Base-by-base conservation (phyloP, 2,329 filamentous ascomycete species). In the Aureobasidium sp. region DNA sequence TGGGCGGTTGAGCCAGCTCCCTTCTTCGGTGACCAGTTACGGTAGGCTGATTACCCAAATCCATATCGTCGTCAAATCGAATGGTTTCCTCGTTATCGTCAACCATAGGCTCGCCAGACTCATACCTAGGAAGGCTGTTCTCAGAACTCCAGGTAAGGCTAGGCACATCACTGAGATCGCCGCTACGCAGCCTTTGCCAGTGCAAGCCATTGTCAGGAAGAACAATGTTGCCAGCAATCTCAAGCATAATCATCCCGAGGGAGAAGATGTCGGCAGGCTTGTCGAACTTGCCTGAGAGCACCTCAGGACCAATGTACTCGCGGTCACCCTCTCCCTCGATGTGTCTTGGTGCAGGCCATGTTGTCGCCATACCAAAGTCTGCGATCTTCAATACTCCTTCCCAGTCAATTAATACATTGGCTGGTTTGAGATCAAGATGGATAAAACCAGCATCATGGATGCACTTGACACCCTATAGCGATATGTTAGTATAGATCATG, bases 201-300 rank as follows among this genome's bases (percentile, higher is more conserved):
- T 88, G 90, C 17, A 87, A 83, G 50, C 94, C 94, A 67, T 97
- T 96, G 71, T 97, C 91, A 0, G 94, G 94, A 32, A 99, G 86
- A 65, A 91, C 87, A 56, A 96, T 91, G 70, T 99, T 99, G 66
- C 89, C 91, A 29, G 91, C 93, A 69, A 92, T 94, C 77, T 99
- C 94, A 55, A 97, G 85, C 73, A 96, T 89, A 74, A 97, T 96
- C 69, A 97, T 84, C 57, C 94, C 94, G 34, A 99, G 84, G 12
- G 94, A 90, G 74, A 97, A 99, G 56, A 99, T 84, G 74, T 99
- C 94, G 39, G 91, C 89, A 41, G 93, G 89, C 74, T 93, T 94
- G 76, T 96, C 91, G 68, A 89, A 94, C 66, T 87, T 84, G 46
- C 92, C 93, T 70, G 85, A 85, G 23, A 99, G 84, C 65, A 96